These are phyloP conservation scores for Leptodermis oblonga DNA, from an alignment of 257 asterid genomes.

Conservation along the genomic window DNA sequence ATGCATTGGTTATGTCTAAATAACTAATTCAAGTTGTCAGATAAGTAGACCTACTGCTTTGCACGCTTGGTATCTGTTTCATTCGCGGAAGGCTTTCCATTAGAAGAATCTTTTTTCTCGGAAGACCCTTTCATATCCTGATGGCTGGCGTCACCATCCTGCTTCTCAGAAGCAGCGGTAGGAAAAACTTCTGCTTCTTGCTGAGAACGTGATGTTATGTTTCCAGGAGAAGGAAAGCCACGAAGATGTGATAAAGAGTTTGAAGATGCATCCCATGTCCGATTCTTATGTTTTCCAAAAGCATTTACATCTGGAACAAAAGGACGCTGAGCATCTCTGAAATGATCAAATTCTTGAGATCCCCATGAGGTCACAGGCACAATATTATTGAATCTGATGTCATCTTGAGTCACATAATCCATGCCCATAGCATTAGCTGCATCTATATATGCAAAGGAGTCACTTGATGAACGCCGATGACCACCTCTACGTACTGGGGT, in stretches of 20 bases:
- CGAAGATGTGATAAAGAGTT: constrained; percentile 42
- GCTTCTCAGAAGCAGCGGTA: constrained; percentile 44
- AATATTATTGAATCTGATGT: constrained; percentile 27
- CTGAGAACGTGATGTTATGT: constrained; percentile 29
- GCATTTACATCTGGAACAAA: constrained; percentile 45
- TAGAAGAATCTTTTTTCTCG: constrained; percentile 58
- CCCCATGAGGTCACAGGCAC: constrained; percentile 62
- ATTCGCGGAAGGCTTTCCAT: constrained; percentile 41
- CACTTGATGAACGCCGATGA: constrained; percentile 96
- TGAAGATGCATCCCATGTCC: constrained; percentile 52
- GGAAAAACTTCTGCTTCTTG: constrained; percentile 56
- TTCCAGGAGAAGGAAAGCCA: constrained; percentile 48
- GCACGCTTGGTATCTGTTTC: constrained; percentile 90
- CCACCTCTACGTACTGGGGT: constrained; percentile 82
- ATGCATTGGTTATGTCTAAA: not conserved
- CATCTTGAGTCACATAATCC: constrained; percentile 21
- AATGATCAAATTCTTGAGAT: constrained; percentile 54
- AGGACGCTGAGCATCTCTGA: constrained; percentile 46
- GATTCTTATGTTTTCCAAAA: constrained; percentile 43
- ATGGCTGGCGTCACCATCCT: constrained; percentile 47
- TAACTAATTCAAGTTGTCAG: constrained; percentile 7
- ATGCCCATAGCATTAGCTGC: constrained; percentile 17
- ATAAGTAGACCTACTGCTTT: constrained; percentile 67
- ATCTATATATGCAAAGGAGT: constrained; percentile 76
- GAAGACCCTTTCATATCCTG: constrained; percentile 47